These are phyloP conservation scores for Torrubiellomyces zombiae DNA, from an alignment of 2,329 filamentous ascomycete genomes.

Conservation along the genomic window DNA sequence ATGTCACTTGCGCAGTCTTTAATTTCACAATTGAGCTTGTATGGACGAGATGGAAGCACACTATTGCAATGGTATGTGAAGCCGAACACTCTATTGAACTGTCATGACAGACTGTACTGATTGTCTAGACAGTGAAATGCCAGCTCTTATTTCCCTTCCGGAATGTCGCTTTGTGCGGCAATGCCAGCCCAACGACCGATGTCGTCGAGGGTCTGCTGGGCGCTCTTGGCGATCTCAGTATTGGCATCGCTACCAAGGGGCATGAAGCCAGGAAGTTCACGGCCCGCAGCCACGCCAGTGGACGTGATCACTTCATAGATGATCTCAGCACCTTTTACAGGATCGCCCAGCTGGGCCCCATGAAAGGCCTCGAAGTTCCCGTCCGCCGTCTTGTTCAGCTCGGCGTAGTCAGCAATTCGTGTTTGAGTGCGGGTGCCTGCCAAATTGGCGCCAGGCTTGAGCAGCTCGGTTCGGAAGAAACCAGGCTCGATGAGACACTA, in stretches of 20 bases:
- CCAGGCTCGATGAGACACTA: constrained; percentile 5
- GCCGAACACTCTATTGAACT: no score
- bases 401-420: constrained; percentile 3
- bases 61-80: no score
- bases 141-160: no score
- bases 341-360: constrained; percentile 3
- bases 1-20: no score
- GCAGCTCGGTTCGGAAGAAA: constrained; percentile 3
- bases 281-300: constrained; percentile 1
- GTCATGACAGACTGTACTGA: no score
- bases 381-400: constrained; percentile 1
- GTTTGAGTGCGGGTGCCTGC: background rate
- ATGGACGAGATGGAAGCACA: no score
- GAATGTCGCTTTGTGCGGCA: no score
- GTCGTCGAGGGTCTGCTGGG: constrained; percentile 2
- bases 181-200: constrained; percentile 2
- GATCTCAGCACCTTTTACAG: constrained; percentile 3
- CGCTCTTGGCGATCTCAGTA: constrained; percentile 1
- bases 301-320: constrained; percentile 5
- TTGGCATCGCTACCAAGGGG: constrained; percentile 3
- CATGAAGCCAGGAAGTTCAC: constrained; percentile 3
- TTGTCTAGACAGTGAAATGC: no score
- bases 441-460: constrained; percentile 4
- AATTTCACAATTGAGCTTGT: no score
- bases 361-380: background rate